Evolutionary conservation across 2,329 filamentous ascomycete species (phyloP).

Genomic region (Cryphonectria japonica): DNA sequence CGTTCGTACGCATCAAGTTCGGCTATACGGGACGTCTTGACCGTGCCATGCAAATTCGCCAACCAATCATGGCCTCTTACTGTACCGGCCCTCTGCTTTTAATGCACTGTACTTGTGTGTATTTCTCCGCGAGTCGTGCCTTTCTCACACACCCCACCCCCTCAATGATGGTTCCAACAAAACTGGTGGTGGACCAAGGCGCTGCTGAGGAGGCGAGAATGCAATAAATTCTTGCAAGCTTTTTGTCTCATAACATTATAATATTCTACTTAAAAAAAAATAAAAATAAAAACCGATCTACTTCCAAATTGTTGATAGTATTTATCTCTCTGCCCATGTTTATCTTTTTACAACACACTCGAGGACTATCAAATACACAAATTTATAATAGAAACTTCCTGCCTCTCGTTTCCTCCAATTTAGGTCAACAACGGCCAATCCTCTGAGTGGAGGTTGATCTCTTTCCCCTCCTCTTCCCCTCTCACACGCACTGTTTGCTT

Average conservation of each 20-base stretch:
- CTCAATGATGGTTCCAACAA: not conserved
- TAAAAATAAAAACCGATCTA: not conserved
- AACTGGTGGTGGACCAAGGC: not conserved
- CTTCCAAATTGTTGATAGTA: not conserved
- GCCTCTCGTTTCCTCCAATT: no score
- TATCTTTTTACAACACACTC: not conserved
- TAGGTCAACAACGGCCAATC: not conserved
- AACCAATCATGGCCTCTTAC: not conserved
- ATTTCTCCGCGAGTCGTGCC: constrained; percentile 12
- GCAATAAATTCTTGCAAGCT: not conserved
- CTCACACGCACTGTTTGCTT: not conserved
- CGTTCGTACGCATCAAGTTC: not conserved
- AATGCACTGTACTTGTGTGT: not conserved
- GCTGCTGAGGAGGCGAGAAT: not conserved
- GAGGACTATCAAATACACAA: not conserved
- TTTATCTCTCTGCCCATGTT: not conserved
- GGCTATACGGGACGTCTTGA: constrained; percentile 7
- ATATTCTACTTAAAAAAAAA: not conserved
- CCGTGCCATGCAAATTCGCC: not conserved
- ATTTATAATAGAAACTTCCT: not conserved
- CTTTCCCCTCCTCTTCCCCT: no score
- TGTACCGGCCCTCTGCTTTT: not conserved
- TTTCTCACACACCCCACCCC: not conserved
- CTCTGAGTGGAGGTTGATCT: not conserved
- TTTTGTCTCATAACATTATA: not conserved